Evolutionary conservation across 352 stramenopile species (phyloP), one percentile per base, ranked within the genome.

Genomic region (Phytophthora hybrid): DNA sequence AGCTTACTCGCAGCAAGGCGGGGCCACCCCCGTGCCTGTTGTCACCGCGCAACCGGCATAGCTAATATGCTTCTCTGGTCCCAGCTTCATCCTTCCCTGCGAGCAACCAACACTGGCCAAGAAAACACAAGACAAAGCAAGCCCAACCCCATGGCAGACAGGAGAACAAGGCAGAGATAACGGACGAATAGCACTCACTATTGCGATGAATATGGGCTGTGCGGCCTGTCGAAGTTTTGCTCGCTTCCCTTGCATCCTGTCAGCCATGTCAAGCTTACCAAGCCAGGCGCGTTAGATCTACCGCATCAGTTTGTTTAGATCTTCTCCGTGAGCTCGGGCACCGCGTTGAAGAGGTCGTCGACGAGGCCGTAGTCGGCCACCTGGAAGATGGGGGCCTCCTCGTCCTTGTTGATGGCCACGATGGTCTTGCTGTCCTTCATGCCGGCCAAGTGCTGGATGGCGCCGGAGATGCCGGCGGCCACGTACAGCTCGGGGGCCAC

Each of bases 361-460:
- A 99, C 95, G 19, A 99, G 85, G 34, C 98, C 98, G 83, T 99
- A 99, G 91, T 99, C 98, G 29, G 97, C 93, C 37, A 99, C 97
- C 78, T 99, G 92, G 87, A 99, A 99, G 81, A 99, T 99, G 37
- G 98, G 98, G 9, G 98, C 98, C 71, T 99, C 98, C 44, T 97
- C 91, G 89, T 99, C 98, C 85, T 99, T 99, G 85, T 99, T 99
- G 81, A 99, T 99, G 44, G 97, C 97, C 34, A 99, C 98, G 78
- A 99, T 99, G 10, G 94, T 99, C 87, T 99, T 99, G 74, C 86
- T 97, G 84, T 99, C 98, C 86, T 99, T 99, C 98, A 99, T 99
- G 72, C 98, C 98, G 19, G 91, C 95, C 68, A 99, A 93, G 87
- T 99, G 98, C 89, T 99, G 98, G 85, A 99, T 99, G 18, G 98